Evolutionary conservation across 768 basidiomycete genomes (phyloP).

Genomic region (Suillus discolor): DNA sequence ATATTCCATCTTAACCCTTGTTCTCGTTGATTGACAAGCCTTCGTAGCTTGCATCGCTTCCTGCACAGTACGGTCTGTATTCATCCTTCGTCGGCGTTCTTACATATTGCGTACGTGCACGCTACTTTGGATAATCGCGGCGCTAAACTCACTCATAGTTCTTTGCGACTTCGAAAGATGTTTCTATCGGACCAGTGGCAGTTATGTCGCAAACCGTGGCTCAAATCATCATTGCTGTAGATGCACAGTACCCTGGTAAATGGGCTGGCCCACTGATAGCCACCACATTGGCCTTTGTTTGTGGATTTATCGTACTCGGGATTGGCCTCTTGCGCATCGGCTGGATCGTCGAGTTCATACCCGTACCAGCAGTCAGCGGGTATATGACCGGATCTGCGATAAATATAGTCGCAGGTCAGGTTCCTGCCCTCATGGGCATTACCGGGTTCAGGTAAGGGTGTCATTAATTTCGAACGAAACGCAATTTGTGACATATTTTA

Average conservation of each 20-base stretch:
- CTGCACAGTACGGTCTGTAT: conserved; percentile 89
- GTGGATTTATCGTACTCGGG: conserved; percentile 88
- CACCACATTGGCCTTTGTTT: conserved; percentile 80
- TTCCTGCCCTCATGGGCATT: conserved; percentile 89
- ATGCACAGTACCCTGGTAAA: conserved; percentile 50
- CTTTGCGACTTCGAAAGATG: conserved; percentile 97
- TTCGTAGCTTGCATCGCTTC: conserved; percentile 76
- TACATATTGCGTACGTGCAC: conserved; percentile 70
- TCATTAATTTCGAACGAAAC: not conserved
- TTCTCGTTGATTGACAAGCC: not conserved
- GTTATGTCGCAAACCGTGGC: conserved; percentile 94
- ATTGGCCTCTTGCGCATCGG: conserved; percentile 90
- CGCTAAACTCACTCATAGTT: conserved; percentile 47
- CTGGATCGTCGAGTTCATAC: conserved; percentile 95
- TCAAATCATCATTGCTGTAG: conserved; percentile 73
- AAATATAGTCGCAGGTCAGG: conserved; percentile 85
- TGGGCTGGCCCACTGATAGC: conserved; percentile 80
- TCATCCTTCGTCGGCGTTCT: conserved; percentile 90
- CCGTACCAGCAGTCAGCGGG: conserved; percentile 79
- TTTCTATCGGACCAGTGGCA: conserved; percentile 98
- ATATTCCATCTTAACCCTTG: not conserved
- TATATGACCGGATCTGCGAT: conserved; percentile 99
- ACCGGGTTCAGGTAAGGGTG: conserved; percentile 72
- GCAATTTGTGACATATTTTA: conserved; percentile 11
- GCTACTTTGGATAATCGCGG: not conserved